These are phyloP conservation scores for Puccinia triticina DNA, from an alignment of 1,284 basidiomycete genomes.

Conservation along the genomic window DNA sequence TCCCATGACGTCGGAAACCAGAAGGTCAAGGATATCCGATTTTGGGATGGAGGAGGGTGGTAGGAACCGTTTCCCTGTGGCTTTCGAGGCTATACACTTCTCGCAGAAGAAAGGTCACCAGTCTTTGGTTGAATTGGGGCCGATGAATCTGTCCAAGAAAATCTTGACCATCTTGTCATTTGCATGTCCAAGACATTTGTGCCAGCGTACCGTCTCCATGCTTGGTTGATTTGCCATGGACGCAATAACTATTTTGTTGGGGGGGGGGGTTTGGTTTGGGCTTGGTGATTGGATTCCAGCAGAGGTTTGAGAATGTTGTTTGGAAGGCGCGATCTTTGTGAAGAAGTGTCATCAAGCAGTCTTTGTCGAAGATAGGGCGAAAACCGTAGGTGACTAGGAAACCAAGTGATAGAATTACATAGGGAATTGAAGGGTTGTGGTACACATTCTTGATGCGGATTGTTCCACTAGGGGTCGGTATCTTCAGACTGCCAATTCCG, in stretches of 20 bases:
- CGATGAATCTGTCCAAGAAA: not conserved
- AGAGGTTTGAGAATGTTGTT: not conserved
- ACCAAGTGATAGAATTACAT: not conserved
- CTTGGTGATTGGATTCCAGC: not conserved
- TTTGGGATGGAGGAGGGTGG: not conserved
- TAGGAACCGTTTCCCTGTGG: not conserved
- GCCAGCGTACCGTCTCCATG: not conserved
- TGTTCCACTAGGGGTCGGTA: not conserved
- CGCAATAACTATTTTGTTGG: not conserved
- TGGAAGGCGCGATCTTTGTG: not conserved
- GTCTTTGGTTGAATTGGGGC: not conserved
- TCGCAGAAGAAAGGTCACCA: conserved; percentile 6
- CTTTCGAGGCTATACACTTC: not conserved
- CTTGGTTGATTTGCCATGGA: not conserved
- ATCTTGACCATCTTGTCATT: not conserved
- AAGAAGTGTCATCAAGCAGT: not conserved
- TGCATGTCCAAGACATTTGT: not conserved
- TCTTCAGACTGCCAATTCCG: conserved; percentile 5
- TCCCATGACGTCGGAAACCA: conserved; percentile 22
- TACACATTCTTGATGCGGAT: not conserved
- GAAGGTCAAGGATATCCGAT: not conserved
- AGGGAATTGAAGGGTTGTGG: not conserved
- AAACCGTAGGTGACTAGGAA: too few relatives aligned
- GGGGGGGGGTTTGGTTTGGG: too few relatives aligned
- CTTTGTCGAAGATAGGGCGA: not conserved